phyloP scores from a whole-genome alignment of 495 filamentous ascomycete genomes.

The Penicillium chermesinum region DNA sequence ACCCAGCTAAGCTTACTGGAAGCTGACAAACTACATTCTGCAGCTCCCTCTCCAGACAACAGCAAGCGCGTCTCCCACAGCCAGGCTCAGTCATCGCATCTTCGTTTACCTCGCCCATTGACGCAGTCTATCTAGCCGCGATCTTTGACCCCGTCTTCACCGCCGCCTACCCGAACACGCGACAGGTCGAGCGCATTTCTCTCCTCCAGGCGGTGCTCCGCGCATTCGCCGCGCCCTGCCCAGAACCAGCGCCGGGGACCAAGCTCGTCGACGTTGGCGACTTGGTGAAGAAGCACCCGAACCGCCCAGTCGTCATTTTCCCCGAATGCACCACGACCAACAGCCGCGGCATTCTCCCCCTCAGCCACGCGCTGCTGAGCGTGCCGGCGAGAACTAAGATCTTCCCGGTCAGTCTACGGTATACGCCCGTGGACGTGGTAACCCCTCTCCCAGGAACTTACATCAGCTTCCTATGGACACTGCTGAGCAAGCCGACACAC shows the following conservation, averaged over 20 bases:
- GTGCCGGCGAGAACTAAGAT: conserved; percentile 61
- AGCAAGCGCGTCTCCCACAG: conserved; percentile 67
- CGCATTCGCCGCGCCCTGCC: conserved; percentile 59
- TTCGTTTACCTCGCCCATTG: conserved; percentile 86
- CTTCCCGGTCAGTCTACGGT: conserved; percentile 84
- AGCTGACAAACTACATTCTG: not conserved
- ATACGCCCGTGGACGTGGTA: conserved; percentile 81
- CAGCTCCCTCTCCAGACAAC: conserved; percentile 54
- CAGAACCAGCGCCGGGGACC: conserved; percentile 42
- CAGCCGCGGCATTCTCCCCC: conserved; percentile 80
- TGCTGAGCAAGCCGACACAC: conserved; percentile 81
- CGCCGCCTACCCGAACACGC: conserved; percentile 65
- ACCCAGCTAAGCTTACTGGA: not conserved
- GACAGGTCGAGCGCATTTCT: conserved; percentile 67
- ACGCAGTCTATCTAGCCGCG: conserved; percentile 90
- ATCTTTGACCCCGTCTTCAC: conserved; percentile 97
- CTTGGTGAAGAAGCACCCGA: conserved; percentile 62
- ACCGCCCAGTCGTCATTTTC: conserved; percentile 74
- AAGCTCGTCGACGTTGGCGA: conserved; percentile 54
- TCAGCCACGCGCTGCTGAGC: conserved; percentile 66
- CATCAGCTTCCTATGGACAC: conserved; percentile 69
- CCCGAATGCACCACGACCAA: conserved; percentile 94
- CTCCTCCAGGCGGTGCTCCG: conserved; percentile 68
- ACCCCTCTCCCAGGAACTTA: conserved; percentile 77
- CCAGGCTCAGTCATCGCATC: conserved; percentile 77